Evolutionary conservation across 495 filamentous ascomycete genomes (phyloP).

Genomic region (Cairneyella variabilis): DNA sequence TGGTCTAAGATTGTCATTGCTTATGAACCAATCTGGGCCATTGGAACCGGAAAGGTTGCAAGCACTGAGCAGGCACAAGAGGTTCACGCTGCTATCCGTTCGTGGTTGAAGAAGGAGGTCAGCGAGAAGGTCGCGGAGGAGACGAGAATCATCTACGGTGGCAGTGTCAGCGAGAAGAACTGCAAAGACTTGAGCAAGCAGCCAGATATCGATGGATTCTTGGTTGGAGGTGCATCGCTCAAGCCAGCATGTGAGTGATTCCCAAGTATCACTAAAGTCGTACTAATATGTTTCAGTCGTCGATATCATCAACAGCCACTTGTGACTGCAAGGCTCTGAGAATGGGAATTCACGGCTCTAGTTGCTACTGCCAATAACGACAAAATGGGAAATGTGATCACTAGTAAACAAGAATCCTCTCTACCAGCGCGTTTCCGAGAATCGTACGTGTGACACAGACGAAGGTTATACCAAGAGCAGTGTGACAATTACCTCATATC

Average conservation of each 20-base stretch:
- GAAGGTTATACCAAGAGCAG: no score
- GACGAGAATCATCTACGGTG: constrained; percentile 92
- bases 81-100: constrained; percentile 86
- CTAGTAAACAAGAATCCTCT: not conserved
- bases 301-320: constrained; percentile 57
- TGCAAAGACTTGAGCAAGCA: constrained; percentile 87
- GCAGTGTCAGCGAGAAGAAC: constrained; percentile 97
- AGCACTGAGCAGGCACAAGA: constrained; percentile 92
- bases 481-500: no score
- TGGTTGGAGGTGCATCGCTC: constrained; percentile 95
- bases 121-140: constrained; percentile 65
- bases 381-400: not conserved
- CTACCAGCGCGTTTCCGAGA: not conserved
- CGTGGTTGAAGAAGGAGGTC: constrained; percentile 77
- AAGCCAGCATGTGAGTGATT: constrained; percentile 88
- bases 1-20: constrained; percentile 95
- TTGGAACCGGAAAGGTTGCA: constrained; percentile 97
- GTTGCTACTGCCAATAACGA: not conserved
- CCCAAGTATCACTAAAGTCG: no score
- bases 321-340: constrained; percentile 27
- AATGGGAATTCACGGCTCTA: constrained; percentile 13
- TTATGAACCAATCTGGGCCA: constrained; percentile 99
- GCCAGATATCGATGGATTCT: constrained; percentile 94
- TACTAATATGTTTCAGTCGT: constrained; percentile 42
- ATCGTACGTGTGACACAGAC: no score